phyloP scores from a whole-genome alignment of 805 yeast species.

The Cyberlindnera saturnus region DNA sequence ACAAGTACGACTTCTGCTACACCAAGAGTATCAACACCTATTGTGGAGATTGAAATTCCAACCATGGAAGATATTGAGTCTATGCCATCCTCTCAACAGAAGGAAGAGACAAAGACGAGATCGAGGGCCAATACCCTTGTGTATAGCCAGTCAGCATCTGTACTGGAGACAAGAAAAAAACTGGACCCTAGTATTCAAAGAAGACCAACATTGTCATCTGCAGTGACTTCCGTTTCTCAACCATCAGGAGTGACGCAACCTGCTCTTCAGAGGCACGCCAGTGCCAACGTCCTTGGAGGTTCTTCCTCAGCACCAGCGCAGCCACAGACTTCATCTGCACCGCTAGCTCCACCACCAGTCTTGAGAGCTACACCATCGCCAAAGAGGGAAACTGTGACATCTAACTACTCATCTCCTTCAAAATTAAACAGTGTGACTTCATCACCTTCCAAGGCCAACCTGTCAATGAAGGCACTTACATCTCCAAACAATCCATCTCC shows the following conservation, averaged over 20 bases:
- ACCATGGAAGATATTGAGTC: conserved; percentile 43
- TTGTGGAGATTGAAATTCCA: conserved; percentile 64
- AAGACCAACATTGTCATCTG: conserved; percentile 20
- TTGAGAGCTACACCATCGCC: conserved; percentile 43
- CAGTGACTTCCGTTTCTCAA: background rate
- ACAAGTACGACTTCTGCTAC: conserved; percentile 4
- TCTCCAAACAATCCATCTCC: conserved; percentile 22
- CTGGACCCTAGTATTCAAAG: conserved; percentile 16
- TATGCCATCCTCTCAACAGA: conserved; percentile 17
- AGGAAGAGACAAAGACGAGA: conserved; percentile 15
- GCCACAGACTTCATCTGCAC: conserved; percentile 10
- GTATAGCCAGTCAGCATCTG: conserved; percentile 18
- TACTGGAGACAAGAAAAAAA: conserved; percentile 16
- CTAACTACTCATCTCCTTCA: conserved; percentile 24
- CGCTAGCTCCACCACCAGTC: conserved; percentile 14
- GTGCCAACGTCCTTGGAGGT: background rate
- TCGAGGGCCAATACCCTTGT: conserved; percentile 26
- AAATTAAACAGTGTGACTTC: conserved; percentile 18
- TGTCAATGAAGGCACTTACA: conserved; percentile 32
- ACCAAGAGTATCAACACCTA: conserved; percentile 45
- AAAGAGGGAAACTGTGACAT: conserved; percentile 22
- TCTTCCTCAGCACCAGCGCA: conserved; percentile 3
- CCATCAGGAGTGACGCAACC: background rate
- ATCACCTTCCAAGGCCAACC: conserved; percentile 33
- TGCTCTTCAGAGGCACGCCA: background rate